Evolutionary conservation across 129 eudicot species (phyloP), one percentile per base, ranked within the genome.

Genomic region (Escallonia rubra): DNA sequence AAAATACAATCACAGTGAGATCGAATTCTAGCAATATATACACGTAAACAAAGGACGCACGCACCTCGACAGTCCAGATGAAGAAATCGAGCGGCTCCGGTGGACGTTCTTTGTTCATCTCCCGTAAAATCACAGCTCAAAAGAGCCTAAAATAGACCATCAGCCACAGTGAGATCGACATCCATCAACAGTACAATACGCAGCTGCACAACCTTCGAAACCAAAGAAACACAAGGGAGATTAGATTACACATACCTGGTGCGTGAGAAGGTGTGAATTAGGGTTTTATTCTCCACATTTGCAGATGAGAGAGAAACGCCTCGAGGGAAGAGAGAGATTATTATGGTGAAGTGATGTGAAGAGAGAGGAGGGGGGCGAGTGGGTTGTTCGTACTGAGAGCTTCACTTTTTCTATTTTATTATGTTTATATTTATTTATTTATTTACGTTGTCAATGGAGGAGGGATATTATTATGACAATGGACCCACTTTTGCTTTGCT

Each of bases 61-160:
- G 40, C 61, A 80, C 85, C 85, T 80, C 85, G 43, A 80, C 81
- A 12, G 85, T 80, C 82, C 82, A 78, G 40, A 78, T 78, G 71
- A 78, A 78, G 82, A 78, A 78, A 78, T 78, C 82, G 12, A 78
- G 77, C 44, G 82, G 82, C 78, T 78, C 82, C 38, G 82, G 82
- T 5, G 82, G 74, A 16, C 78, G 60, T 54, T 73, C 82, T 51
- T 67, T 78, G 78, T 51, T 72, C 74, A 78, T 78, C 69, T 77
- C 73, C 46, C 47, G 34, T 23, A 54, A 40, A 60, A 40, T 39
- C 64, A 10, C 23, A 10, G 39, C 10, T 50, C 55, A 50, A 50
- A 50, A 4, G 34, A 0, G 13, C 55, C 55, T 50, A 50, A 50
- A 5, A 1, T 50, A 2, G 10, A 9, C 12, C 7, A 54, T 59